Evolutionary conservation across 345 rosid species (phyloP).

Genomic region (Cardamine resedifolia): DNA sequence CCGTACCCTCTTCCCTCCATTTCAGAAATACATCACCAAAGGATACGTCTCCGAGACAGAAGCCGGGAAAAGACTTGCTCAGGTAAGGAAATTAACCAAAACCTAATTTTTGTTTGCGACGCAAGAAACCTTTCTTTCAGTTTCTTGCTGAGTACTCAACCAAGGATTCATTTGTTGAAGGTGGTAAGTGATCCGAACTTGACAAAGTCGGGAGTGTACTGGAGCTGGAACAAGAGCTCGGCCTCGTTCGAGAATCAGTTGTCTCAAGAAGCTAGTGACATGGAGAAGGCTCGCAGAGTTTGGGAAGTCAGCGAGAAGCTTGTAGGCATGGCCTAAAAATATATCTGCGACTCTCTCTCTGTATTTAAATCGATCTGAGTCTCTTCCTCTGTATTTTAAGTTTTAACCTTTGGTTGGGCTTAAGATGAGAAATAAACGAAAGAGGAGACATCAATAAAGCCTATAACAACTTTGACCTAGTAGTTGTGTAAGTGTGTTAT

Average conservation of each 20-base stretch:
- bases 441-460: conserved; percentile 14
- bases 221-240: conserved; percentile 94
- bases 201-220: conserved; percentile 92
- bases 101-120: background rate
- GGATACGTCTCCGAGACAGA: conserved; percentile 89
- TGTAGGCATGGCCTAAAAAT: conserved; percentile 67
- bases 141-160: conserved; percentile 5
- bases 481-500: background rate
- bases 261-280: conserved; percentile 83
- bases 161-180: conserved; percentile 35
- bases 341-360: background rate
- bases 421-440: conserved; percentile 1
- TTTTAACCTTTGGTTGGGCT: background rate
- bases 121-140: background rate
- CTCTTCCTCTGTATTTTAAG: background rate
- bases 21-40: conserved; percentile 96
- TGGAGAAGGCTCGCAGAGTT: conserved; percentile 71
- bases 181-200: conserved; percentile 83
- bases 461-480: background rate
- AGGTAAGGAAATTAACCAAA: conserved; percentile 37
- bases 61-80: conserved; percentile 82
- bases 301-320: conserved; percentile 96
- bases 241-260: conserved; percentile 90
- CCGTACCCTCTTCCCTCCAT: conserved; percentile 92
- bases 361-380: background rate